A percentile compares a stretch with the other conserved stretches of the same genome.
phyloP scores from a whole-genome alignment of 805 yeast species.

The Ogataea ganodermae region DNA sequence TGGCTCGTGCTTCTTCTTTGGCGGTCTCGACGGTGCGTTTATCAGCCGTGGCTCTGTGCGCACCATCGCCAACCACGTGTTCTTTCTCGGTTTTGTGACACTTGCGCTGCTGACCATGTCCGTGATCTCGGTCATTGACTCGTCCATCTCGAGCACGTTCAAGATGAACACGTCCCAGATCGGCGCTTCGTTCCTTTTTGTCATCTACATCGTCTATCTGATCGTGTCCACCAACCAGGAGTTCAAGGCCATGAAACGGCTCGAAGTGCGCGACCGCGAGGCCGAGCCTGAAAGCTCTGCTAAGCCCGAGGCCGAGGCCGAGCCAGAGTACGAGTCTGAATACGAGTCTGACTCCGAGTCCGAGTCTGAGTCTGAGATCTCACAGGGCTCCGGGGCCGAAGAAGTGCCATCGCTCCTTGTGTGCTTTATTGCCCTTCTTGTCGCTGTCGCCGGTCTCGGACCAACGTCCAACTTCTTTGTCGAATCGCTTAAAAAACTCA shows the following conservation, averaged over 20 bases:
- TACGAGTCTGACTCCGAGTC: conserved; percentile 11
- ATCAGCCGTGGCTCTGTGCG: conserved; percentile 9
- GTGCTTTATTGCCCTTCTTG: conserved; percentile 14
- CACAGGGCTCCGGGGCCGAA: conserved; percentile 8
- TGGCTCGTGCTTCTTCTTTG: conserved; percentile 21
- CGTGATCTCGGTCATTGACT: conserved; percentile 18
- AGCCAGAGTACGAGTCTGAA: conserved; percentile 10
- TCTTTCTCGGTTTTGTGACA: conserved; percentile 13
- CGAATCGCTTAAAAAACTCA: conserved; percentile 16
- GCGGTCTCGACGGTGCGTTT: conserved; percentile 15
- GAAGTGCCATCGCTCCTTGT: conserved; percentile 17
- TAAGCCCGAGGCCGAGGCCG: background rate
- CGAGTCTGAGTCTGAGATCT: conserved; percentile 9
- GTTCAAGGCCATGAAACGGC: conserved; percentile 17
- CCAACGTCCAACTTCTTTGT: conserved; percentile 21
- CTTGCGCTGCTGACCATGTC: conserved; percentile 14
- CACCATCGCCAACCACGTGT: conserved; percentile 16
- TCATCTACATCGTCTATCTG: conserved; percentile 14
- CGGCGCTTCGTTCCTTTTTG: conserved; percentile 18
- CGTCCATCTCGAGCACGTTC: conserved; percentile 11
- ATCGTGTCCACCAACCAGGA: conserved; percentile 19
- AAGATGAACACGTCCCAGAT: conserved; percentile 20
- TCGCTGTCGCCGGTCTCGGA: conserved; percentile 18
- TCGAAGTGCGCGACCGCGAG: conserved; percentile 10
- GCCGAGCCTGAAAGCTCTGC: background rate